Conservation (phyloP, 2,329 filamentous ascomycete genomes). For the Calonectria fujianensis region DNA sequence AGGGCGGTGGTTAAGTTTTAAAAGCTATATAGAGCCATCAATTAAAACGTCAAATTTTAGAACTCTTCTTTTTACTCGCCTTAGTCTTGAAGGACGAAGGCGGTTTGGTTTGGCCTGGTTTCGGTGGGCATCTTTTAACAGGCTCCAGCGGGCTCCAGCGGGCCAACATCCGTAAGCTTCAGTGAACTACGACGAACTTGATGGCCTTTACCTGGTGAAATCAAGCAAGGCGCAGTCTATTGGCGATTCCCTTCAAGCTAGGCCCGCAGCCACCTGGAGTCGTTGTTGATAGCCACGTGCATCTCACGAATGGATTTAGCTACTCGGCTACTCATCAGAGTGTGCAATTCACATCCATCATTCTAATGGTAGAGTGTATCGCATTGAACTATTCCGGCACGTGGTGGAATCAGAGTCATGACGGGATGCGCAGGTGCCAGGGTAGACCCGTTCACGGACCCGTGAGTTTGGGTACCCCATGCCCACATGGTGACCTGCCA, state of each 20-base stretch:
- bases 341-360: neutral
- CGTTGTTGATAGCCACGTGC: neutral
- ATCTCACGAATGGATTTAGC: neutral
- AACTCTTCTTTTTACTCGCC: neutral
- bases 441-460: neutral
- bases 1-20: conserved; percentile 46
- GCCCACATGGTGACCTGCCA: neutral
- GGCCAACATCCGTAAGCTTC: too few relatives aligned
- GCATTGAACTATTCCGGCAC: neutral
- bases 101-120: too few relatives aligned
- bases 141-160: too few relatives aligned
- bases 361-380: neutral
- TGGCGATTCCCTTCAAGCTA: too few relatives aligned
- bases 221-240: too few relatives aligned
- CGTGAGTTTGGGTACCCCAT: neutral
- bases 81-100: too few relatives aligned
- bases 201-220: too few relatives aligned
- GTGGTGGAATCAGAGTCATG: conserved; percentile 17
- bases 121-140: too few relatives aligned
- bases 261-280: neutral
- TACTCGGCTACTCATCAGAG: neutral
- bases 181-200: too few relatives aligned
- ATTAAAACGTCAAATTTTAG: neutral
- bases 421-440: neutral
- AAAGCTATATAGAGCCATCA: neutral